Evolutionary conservation across 2,329 filamentous ascomycete species (phyloP), one percentile per base, ranked within the genome.

Genomic region (Leptographium wingfieldii): DNA sequence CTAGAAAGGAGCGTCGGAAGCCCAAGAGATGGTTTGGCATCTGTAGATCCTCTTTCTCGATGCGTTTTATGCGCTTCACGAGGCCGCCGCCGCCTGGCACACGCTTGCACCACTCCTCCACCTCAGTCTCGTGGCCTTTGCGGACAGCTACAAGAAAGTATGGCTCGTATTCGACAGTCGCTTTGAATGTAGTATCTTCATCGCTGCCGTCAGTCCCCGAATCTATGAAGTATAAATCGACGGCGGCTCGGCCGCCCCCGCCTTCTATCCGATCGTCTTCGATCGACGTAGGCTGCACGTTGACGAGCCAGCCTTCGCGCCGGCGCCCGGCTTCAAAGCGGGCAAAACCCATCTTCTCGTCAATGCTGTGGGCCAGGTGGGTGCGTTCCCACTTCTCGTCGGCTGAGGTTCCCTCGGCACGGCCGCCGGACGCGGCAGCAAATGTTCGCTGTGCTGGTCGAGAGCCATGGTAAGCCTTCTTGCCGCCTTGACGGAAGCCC

Each of bases 151-250:
- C 84, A 62, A 99, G 74, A 67, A 99, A 96, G 76, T 99, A 99
- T 0, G 94, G 94, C 67, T 97, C 91, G 71, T 96, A 97, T 74
- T 96, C 90, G 65, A 99, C 76, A 0, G 92, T 96, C 12, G 94
- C 92, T 72, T 99, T 99, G 80, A 99, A 99, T 5, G 88, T 92
- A 56, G 86, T 83, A 16, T 90, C 82, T 68, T 95, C 88, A 61
- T 92, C 89, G 68, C 90, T 97, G 74, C 90, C 96, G 75, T 97
- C 92, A 60, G 97, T 84, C 12, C 88, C 92, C 1, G 92, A 88
- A 67, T 92, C 89, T 62, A 99, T 87, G 73, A 99, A 99, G 77
- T 96, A 99, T 74, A 91, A 96, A 74, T 99, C 94, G 60, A 99
- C 84, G 10, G 90, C 94, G 1, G 94, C 88, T 65, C 90, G 85